Conservation (phyloP, 768 basidiomycete species). For the Boletus rex-veris region DNA sequence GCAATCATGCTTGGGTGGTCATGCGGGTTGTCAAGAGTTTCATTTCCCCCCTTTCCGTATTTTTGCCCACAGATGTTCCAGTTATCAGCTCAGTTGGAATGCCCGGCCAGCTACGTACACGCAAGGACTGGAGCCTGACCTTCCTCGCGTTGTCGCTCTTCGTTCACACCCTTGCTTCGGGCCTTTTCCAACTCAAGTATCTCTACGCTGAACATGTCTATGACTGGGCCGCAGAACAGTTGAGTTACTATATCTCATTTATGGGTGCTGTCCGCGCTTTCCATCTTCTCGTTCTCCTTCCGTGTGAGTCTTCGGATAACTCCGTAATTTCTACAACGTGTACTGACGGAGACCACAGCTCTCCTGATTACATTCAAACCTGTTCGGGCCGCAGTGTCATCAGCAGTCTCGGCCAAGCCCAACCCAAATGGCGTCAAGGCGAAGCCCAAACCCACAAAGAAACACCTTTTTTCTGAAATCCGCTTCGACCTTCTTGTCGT, state of each 20-base stretch:
- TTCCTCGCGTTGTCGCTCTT: constrained; percentile 63
- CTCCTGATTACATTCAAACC: constrained; percentile 61
- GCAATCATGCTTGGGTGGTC: constrained; percentile 5
- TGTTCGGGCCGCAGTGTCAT: constrained; percentile 16
- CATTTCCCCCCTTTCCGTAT: constrained; percentile 64
- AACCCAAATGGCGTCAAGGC: constrained; percentile 23
- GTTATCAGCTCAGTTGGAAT: constrained; percentile 44
- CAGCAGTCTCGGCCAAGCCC: constrained; percentile 2
- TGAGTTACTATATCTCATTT: constrained; percentile 74
- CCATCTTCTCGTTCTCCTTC: constrained; percentile 64
- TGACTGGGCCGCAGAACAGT: constrained; percentile 61
- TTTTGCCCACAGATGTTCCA: constrained; percentile 54
- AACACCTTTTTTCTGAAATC: constrained; percentile 56
- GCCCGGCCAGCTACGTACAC: constrained; percentile 56
- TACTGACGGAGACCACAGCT: constrained; percentile 39
- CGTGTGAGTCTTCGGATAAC: constrained; percentile 43
- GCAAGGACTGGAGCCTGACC: constrained; percentile 72
- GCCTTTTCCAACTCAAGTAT: constrained; percentile 72
- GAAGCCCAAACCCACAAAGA: constrained; percentile 44
- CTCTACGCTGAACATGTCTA: constrained; percentile 74
- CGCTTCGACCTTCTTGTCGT: constrained; percentile 68
- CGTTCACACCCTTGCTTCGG: constrained; percentile 62
- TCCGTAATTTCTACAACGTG: constrained; percentile 32
- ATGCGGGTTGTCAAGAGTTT: constrained; percentile 40
- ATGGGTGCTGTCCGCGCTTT: constrained; percentile 62